Evolutionary conservation across 2,329 filamentous ascomycete species (phyloP).

Genomic region (Claviceps monticola): DNA sequence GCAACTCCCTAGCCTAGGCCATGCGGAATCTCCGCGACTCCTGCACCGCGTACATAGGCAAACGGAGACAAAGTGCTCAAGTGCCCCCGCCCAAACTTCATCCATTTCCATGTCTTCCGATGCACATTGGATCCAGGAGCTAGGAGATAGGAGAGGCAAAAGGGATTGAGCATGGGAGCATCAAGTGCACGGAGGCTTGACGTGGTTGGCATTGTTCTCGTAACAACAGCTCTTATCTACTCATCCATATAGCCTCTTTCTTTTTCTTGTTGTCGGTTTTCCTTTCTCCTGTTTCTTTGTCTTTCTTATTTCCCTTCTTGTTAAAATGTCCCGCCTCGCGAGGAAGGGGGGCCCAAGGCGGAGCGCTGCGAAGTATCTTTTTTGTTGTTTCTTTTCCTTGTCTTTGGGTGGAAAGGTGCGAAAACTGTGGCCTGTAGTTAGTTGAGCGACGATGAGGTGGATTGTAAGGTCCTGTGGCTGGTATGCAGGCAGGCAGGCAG

Average conservation of each 20-base stretch:
- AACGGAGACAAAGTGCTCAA: not conserved
- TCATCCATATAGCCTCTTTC: not conserved
- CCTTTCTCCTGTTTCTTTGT: no score
- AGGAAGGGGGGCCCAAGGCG: not conserved
- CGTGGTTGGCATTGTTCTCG: slow-evolving; percentile 3
- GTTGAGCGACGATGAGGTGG: not conserved
- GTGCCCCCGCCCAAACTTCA: not conserved
- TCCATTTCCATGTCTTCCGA: slow-evolving; percentile 1
- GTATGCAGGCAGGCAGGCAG: not conserved
- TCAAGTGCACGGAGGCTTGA: slow-evolving; percentile 1
- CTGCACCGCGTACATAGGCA: not conserved
- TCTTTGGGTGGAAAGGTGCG: not conserved
- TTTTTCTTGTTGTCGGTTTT: not conserved
- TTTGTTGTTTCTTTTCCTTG: not conserved
- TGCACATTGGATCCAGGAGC: slow-evolving; percentile 6
- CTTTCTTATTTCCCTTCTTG: not conserved
- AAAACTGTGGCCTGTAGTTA: not conserved
- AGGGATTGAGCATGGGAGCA: slow-evolving; percentile 1
- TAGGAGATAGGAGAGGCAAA: not conserved
- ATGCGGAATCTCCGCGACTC: not conserved
- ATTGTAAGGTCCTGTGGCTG: not conserved
- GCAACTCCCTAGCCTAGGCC: not conserved
- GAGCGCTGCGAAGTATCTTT: not conserved
- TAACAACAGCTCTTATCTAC: not conserved
- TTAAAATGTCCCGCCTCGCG: not conserved